Base-by-base conservation (phyloP, 2,329 filamentous ascomycete species). In the Eutypella sp. region DNA sequence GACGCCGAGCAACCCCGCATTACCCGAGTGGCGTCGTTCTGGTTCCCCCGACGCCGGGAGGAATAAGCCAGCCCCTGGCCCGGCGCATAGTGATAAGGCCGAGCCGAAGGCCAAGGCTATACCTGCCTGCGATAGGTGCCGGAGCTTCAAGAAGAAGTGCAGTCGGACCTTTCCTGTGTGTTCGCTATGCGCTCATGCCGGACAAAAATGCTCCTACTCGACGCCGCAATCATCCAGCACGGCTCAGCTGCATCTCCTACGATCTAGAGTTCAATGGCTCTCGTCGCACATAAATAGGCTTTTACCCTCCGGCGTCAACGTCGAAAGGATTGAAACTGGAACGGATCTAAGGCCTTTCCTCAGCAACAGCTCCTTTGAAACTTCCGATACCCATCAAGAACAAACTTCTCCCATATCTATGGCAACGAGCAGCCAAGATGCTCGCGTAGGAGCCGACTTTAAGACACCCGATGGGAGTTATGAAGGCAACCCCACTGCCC, bases 61-160 rank as follows among this genome's bases (percentile, higher is more conserved):
- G 36, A 44, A 42, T 41, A 42, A 40, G 48, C 52, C 58, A 40
- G 56, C 56, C 39, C 55, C 59, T 51, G 57, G 57, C 50, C 57
- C 52, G 56, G 55, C 47, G 54, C 57, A 53, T 56, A 57, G 44
- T 52, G 53, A 49, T 51, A 51, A 47, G 51, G 57, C 58, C 44
- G 53, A 59, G 41, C 54, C 61, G 36, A 54, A 56, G 16, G 45
- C 50, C 40, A 57, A 53, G 44, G 42, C 52, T 45, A 59, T 57
- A 23, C 56, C 57, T 42, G 63, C 69, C 11, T 73, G 70, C 51
- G 67, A 70, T 43, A 63, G 70, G 31, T 73, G 70, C 52, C 67
- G 70, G 39, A 64, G 59, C 50, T 69, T 71, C 55, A 73, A 73
- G 57, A 73, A 73, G 60, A 70, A 67, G 47, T 73, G 70, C 52